Percentiles rank a stretch among this genome's conserved stretches.
Conservation (phyloP, 495 filamentous ascomycete species). For the Achaetomiella virescens region DNA sequence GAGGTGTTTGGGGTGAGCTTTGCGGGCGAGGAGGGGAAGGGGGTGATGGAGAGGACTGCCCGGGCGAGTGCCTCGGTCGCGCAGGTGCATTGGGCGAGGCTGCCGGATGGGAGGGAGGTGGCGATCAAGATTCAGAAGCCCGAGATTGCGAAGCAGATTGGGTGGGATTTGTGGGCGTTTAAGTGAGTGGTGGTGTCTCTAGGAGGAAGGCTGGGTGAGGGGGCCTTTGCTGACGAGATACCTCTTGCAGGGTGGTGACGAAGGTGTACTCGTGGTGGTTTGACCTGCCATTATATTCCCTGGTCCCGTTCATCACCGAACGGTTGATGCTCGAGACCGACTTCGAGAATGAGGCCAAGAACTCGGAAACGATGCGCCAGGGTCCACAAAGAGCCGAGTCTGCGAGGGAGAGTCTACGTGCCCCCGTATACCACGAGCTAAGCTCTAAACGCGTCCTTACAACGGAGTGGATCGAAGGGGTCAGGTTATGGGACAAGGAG, state of each 20-base stretch:
- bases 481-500: slow-evolving; percentile 84
- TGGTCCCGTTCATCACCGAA: slow-evolving; percentile 86
- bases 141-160: slow-evolving; percentile 82
- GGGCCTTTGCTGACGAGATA: slow-evolving; percentile 10
- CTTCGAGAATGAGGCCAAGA: slow-evolving; percentile 83
- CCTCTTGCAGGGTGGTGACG: slow-evolving; percentile 55
- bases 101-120: slow-evolving; percentile 80
- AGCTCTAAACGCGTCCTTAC: slow-evolving; percentile 83
- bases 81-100: slow-evolving; percentile 89
- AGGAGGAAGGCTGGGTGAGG: background rate
- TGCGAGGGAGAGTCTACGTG: slow-evolving; percentile 78
- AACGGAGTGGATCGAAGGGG: slow-evolving; percentile 94
- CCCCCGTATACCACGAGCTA: slow-evolving; percentile 77
- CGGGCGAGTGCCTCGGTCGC: slow-evolving; percentile 87
- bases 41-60: slow-evolving; percentile 81
- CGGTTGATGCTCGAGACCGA: slow-evolving; percentile 87
- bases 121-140: slow-evolving; percentile 96
- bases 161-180: slow-evolving; percentile 93
- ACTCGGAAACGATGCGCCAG: slow-evolving; percentile 74
- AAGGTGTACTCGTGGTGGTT: slow-evolving; percentile 73
- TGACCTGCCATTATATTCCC: slow-evolving; percentile 77
- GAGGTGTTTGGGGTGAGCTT: slow-evolving; percentile 89
- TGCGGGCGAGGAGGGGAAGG: slow-evolving; percentile 52
- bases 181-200: slow-evolving; percentile 50
- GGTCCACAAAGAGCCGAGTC: slow-evolving; percentile 67